phyloP scores from a whole-genome alignment of 352 stramenopile species.

The Thalassiosira hispida region DNA sequence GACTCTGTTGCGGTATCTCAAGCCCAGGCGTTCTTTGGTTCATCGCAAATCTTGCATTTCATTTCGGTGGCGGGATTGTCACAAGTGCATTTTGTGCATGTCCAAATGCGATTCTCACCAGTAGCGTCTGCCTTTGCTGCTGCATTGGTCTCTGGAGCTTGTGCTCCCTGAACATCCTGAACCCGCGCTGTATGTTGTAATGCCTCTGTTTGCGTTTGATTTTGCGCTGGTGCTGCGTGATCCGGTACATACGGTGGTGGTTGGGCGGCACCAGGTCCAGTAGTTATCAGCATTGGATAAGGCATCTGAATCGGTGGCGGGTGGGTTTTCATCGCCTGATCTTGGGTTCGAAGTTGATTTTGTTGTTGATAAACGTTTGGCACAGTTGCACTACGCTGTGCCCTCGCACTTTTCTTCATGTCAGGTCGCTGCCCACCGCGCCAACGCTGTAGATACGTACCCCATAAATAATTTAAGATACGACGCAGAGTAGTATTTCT shows the following conservation, averaged over 20 bases:
- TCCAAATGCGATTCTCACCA: constrained; percentile 7
- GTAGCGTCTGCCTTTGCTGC: neutral
- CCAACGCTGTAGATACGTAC: constrained; percentile 7
- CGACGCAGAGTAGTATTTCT: no score
- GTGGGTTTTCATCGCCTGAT: neutral
- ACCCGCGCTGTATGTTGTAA: neutral
- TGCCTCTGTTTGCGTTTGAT: neutral
- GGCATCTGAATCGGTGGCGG: neutral
- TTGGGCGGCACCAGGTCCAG: neutral
- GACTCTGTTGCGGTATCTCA: no score
- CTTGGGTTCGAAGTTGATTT: neutral
- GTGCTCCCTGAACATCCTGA: neutral
- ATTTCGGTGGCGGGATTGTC: constrained; percentile 11
- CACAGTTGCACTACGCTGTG: neutral
- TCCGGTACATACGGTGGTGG: neutral
- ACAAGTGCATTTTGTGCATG: constrained; percentile 25
- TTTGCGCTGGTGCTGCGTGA: neutral
- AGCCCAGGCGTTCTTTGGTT: neutral
- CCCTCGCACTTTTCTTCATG: neutral
- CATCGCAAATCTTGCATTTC: constrained; percentile 12
- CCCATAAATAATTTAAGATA: neutral
- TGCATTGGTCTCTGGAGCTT: neutral
- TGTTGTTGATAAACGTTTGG: neutral
- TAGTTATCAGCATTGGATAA: neutral
- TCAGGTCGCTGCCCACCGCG: constrained; percentile 4